Evolutionary conservation across 2,329 filamentous ascomycete species (phyloP).

Genomic region (Madurella fahalii): DNA sequence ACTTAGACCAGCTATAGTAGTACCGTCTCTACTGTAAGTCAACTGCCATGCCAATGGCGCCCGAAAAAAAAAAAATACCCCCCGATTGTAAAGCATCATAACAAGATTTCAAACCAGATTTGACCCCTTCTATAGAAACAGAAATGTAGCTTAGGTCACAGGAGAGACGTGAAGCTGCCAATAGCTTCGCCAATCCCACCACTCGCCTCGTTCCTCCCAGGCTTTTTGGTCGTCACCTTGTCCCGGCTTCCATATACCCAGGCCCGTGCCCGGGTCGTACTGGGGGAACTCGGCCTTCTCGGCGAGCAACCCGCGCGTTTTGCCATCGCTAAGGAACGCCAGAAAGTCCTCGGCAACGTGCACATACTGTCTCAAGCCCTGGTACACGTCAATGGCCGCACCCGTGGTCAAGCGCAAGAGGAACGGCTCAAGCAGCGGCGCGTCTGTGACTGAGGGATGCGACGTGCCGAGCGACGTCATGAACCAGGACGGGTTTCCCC

Average conservation of each 20-base stretch:
- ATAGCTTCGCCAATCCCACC: slow-evolving; percentile 35
- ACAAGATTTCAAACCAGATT: no score
- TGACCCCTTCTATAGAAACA: no score
- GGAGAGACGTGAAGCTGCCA: slow-evolving; percentile 41
- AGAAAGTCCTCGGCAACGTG: slow-evolving; percentile 55
- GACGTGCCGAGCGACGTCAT: slow-evolving; percentile 51
- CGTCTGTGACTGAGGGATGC: slow-evolving; percentile 64
- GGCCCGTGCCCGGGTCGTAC: slow-evolving; percentile 31
- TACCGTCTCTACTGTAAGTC: no score
- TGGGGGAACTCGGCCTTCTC: slow-evolving; percentile 46
- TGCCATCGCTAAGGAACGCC: slow-evolving; percentile 40
- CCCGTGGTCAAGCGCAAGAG: slow-evolving; percentile 60
- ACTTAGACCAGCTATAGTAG: no score
- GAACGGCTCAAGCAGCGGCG: slow-evolving; percentile 59
- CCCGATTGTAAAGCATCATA: no score
- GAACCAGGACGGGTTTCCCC: slow-evolving; percentile 49
- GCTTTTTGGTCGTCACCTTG: slow-evolving; percentile 28
- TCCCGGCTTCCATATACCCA: slow-evolving; percentile 34
- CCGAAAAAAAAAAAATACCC: no score
- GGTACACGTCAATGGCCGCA: slow-evolving; percentile 51
- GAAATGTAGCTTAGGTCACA: background rate
- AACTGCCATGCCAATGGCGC: no score
- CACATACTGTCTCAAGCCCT: slow-evolving; percentile 58
- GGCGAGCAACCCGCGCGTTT: slow-evolving; percentile 44
- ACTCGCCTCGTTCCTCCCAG: slow-evolving; percentile 34